Evolutionary conservation across 768 basidiomycete species (phyloP).

Genomic region (Phanerodontia chrysosporium): DNA sequence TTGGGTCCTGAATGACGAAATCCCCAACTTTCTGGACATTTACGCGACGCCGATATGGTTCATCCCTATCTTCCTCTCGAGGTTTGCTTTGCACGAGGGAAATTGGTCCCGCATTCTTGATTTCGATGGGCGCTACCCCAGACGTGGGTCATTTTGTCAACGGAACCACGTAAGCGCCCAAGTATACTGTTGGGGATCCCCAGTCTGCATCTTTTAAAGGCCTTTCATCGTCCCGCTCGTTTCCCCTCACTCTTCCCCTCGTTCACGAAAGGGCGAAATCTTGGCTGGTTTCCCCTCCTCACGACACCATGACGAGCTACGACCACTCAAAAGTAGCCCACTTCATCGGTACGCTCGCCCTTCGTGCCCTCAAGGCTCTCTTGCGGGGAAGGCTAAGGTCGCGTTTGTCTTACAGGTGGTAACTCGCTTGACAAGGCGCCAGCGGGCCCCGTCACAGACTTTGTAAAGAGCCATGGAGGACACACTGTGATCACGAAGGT

Average conservation of each 20-base stretch:
- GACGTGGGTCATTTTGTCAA: background rate
- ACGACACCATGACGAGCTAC: conserved; percentile 30
- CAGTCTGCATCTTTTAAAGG: conserved; percentile 10
- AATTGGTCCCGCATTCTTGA: background rate
- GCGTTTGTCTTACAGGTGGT: conserved; percentile 55
- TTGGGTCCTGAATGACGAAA: background rate
- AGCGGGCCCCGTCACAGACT: conserved; percentile 78
- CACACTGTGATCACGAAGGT: conserved; percentile 99
- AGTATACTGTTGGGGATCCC: conserved; percentile 16
- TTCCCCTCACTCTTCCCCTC: conserved; percentile 1
- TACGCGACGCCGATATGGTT: background rate
- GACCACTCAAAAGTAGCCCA: conserved; percentile 61
- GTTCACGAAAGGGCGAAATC: conserved; percentile 4
- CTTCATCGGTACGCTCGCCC: conserved; percentile 47
- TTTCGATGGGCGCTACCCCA: background rate
- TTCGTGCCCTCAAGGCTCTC: background rate
- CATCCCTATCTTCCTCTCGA: background rate
- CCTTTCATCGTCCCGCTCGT: background rate
- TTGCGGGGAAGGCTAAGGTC: background rate
- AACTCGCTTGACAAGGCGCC: conserved; percentile 86
- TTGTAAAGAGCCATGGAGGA: conserved; percentile 86
- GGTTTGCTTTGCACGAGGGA: background rate
- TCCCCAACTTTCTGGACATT: background rate
- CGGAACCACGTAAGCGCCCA: conserved; percentile 2
- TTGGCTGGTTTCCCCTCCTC: conserved; percentile 2